A percentile compares a stretch with the other conserved stretches of the same genome.
phyloP scores from a whole-genome alignment of 176 grass and related monocot species.

The Oryza longistaminata region DNA sequence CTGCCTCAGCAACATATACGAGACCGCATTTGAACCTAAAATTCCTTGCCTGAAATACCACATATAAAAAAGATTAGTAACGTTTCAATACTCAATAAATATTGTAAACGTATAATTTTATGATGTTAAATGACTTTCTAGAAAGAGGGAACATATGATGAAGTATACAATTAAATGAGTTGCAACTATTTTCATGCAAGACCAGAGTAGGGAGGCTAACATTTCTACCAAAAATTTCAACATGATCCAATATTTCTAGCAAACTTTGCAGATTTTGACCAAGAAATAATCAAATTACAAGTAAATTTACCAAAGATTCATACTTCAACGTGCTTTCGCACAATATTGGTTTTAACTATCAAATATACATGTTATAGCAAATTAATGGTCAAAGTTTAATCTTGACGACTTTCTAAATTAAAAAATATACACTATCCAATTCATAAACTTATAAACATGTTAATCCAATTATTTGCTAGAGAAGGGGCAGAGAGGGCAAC shows the following conservation, averaged over 20 bases:
- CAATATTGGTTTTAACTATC: too few species aligned
- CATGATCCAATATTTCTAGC: neutral
- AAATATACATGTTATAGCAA: too few species aligned
- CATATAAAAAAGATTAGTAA: constrained; percentile 10
- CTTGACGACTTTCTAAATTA: too few species aligned
- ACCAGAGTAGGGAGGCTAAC: neutral
- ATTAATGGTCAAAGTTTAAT: too few species aligned
- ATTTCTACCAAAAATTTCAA: constrained; percentile 11
- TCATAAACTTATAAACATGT: neutral
- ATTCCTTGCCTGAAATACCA: constrained; percentile 82
- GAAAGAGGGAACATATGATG: constrained; percentile 13
- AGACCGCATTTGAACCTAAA: constrained; percentile 99
- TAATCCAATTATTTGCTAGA: neutral
- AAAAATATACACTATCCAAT: too few species aligned
- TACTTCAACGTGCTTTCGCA: too few species aligned
- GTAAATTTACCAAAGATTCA: too few species aligned
- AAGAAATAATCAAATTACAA: too few species aligned
- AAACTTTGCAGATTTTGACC: neutral
- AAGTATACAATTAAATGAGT: constrained; percentile 13
- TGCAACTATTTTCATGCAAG: neutral
- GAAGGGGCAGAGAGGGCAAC: constrained; percentile 2
- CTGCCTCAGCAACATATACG: constrained; percentile 97
- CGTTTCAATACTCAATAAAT: neutral
- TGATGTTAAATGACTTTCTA: constrained; percentile 11
- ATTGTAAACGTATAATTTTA: neutral